Evolutionary conservation across 2,329 filamentous ascomycete genomes (phyloP).

Genomic region (Sodiomyces alkalinus): DNA sequence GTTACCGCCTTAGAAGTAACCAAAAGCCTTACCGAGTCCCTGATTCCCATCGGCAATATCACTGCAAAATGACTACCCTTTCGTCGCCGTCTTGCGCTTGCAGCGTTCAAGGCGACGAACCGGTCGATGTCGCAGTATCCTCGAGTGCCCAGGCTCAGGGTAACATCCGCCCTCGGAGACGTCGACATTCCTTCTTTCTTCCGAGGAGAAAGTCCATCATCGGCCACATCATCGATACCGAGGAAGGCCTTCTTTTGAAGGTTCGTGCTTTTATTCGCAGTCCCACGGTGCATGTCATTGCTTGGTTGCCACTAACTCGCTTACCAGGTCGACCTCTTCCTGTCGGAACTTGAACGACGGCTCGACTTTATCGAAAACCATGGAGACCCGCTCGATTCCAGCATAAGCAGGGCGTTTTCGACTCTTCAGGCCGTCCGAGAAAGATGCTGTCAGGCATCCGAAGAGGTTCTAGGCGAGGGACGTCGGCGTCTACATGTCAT

Average conservation of each 20-base stretch:
- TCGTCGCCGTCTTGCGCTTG: conserved; percentile 20
- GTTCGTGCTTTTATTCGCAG: conserved; percentile 17
- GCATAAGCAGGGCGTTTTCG: conserved; percentile 70
- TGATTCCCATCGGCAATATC: no score
- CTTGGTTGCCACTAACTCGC: conserved; percentile 3
- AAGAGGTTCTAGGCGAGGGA: conserved; percentile 77
- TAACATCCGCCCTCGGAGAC: conserved; percentile 20
- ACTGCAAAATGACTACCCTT: conserved; percentile 22
- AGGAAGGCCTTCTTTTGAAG: conserved; percentile 45
- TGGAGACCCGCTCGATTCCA: conserved; percentile 70
- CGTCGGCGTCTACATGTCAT: conserved; percentile 72
- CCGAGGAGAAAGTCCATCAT: conserved; percentile 44
- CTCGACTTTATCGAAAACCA: conserved; percentile 83
- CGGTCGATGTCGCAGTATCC: conserved; percentile 17
- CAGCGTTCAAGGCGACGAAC: conserved; percentile 18
- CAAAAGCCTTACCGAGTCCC: no score
- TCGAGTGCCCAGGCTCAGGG: conserved; percentile 24
- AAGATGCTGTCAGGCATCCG: conserved; percentile 78
- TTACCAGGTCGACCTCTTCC: conserved; percentile 56
- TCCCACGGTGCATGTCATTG: conserved; percentile 3
- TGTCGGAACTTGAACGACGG: conserved; percentile 73
- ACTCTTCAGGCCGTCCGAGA: conserved; percentile 78
- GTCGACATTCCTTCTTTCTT: conserved; percentile 42
- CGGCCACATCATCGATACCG: conserved; percentile 44
- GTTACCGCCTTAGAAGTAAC: no score